phyloP scores from a whole-genome alignment of 208 protist genomes.

The Trypanosoma mega region DNA sequence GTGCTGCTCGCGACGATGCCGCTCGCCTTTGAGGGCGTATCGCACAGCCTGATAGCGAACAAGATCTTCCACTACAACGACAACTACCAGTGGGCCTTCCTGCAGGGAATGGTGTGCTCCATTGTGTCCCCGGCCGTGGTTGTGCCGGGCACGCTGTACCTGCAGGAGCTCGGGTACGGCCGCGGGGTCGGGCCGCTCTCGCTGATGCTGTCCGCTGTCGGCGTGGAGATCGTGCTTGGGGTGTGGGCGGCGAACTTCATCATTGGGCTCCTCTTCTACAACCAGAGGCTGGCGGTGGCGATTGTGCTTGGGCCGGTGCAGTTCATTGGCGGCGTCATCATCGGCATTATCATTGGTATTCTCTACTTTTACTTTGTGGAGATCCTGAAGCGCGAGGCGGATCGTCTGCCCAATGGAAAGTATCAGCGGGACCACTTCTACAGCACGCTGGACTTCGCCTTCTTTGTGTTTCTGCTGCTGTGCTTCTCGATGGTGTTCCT shows the following conservation, averaged over 20 bases:
- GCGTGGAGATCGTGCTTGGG: slow-evolving; percentile 71
- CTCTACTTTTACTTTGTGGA: slow-evolving; percentile 72
- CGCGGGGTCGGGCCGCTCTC: slow-evolving; percentile 50
- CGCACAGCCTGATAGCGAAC: slow-evolving; percentile 73
- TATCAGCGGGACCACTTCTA: slow-evolving; percentile 62
- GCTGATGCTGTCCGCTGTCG: slow-evolving; percentile 71
- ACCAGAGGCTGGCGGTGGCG: slow-evolving; percentile 44
- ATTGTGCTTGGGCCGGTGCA: slow-evolving; percentile 71
- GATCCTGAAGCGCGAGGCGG: slow-evolving; percentile 66
- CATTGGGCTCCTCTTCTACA: slow-evolving; percentile 67
- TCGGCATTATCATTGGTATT: slow-evolving; percentile 62
- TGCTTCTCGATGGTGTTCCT: slow-evolving; percentile 68
- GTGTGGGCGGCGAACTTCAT: slow-evolving; percentile 83
- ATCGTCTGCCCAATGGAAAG: slow-evolving; percentile 64
- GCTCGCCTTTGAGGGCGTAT: slow-evolving; percentile 57
- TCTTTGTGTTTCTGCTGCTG: slow-evolving; percentile 47
- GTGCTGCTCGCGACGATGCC: slow-evolving; percentile 62
- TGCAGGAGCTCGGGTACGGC: slow-evolving; percentile 75
- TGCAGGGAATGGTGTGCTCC: slow-evolving; percentile 76
- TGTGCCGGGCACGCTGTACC: slow-evolving; percentile 66
- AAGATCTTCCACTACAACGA: slow-evolving; percentile 61
- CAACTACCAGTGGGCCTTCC: slow-evolving; percentile 77
- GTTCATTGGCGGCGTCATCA: slow-evolving; percentile 56
- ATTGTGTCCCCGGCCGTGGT: slow-evolving; percentile 77
- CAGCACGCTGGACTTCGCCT: slow-evolving; percentile 51